A percentile compares a stretch with the other conserved stretches of the same genome.
Evolutionary conservation across 2,329 filamentous ascomycete genomes (phyloP).

Genomic region (Tolypocladium ovalisporum): DNA sequence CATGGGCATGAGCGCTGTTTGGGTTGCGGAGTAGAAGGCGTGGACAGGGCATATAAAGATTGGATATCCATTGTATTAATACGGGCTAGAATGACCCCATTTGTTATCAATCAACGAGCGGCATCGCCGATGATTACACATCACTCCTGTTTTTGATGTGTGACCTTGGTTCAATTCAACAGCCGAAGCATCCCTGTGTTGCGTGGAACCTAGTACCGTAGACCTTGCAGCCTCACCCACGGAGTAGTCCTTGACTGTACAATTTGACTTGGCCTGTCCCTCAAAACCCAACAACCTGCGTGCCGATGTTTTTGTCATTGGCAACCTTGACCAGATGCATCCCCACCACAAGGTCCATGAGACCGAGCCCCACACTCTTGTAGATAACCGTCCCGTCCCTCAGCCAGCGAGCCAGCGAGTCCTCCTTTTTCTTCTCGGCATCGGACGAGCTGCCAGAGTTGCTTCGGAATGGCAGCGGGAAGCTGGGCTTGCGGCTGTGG

Average conservation of each 20-base stretch:
- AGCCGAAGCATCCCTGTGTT: too few species aligned
- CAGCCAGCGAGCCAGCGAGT: slow-evolving; percentile 44
- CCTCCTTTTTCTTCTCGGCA: slow-evolving; percentile 33
- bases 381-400: slow-evolving; percentile 55
- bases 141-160: too few species aligned
- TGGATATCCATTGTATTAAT: slow-evolving; percentile 13
- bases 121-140: background rate
- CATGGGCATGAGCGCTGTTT: slow-evolving; percentile 96
- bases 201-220: background rate
- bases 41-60: background rate
- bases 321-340: slow-evolving; percentile 46
- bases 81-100: slow-evolving; percentile 7
- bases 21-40: slow-evolving; percentile 73
- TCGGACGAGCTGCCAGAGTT: slow-evolving; percentile 16
- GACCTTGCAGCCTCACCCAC: background rate
- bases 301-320: slow-evolving; percentile 42
- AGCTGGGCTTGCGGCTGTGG: slow-evolving; percentile 19
- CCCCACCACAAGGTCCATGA: slow-evolving; percentile 57
- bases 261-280: background rate
- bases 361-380: slow-evolving; percentile 54
- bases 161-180: too few species aligned
- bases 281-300: slow-evolving; percentile 27
- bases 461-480: slow-evolving; percentile 19
- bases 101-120: background rate
- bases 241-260: background rate